phyloP scores from a whole-genome alignment of 1,284 basidiomycete species.

The Apiotrichum brassicae region DNA sequence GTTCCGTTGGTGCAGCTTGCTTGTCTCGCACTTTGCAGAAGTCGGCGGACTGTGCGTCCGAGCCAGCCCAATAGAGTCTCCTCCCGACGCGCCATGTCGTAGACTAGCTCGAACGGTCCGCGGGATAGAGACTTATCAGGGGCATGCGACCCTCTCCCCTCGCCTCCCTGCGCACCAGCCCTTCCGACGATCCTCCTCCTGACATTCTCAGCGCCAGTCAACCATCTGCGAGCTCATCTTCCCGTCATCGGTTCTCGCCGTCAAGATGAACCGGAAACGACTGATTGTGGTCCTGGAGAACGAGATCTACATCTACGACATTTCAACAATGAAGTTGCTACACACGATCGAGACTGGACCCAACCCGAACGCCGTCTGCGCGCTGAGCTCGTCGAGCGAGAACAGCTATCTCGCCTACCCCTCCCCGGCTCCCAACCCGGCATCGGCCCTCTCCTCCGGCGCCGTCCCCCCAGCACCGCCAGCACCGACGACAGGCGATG shows the following conservation, averaged over 20 bases:
- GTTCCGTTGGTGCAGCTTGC: too few species aligned
- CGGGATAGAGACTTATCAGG: too few species aligned
- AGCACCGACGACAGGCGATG: constrained; percentile 66
- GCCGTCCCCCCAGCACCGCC: constrained; percentile 43
- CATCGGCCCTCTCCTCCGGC: constrained; percentile 43
- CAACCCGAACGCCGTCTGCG: constrained; percentile 92
- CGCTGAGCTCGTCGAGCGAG: constrained; percentile 91
- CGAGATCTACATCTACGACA: constrained; percentile 98
- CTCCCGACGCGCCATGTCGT: too few species aligned
- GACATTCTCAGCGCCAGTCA: constrained; percentile 72
- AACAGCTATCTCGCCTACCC: constrained; percentile 94
- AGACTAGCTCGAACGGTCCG: too few species aligned
- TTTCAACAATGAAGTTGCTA: constrained; percentile 93
- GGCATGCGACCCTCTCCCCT: too few species aligned
- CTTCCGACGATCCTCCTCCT: background rate
- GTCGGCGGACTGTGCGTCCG: too few species aligned
- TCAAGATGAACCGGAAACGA: constrained; percentile 94
- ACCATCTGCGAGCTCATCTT: constrained; percentile 99
- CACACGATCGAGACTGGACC: constrained; percentile 96
- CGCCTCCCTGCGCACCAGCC: too few species aligned
- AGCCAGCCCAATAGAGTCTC: too few species aligned
- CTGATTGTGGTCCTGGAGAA: constrained; percentile 91
- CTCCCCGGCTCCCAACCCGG: constrained; percentile 75
- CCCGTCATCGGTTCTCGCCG: constrained; percentile 88
- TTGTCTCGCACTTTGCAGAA: too few species aligned